phyloP scores from a whole-genome alignment of 495 filamentous ascomycete genomes.

The Penicillium argentinense region DNA sequence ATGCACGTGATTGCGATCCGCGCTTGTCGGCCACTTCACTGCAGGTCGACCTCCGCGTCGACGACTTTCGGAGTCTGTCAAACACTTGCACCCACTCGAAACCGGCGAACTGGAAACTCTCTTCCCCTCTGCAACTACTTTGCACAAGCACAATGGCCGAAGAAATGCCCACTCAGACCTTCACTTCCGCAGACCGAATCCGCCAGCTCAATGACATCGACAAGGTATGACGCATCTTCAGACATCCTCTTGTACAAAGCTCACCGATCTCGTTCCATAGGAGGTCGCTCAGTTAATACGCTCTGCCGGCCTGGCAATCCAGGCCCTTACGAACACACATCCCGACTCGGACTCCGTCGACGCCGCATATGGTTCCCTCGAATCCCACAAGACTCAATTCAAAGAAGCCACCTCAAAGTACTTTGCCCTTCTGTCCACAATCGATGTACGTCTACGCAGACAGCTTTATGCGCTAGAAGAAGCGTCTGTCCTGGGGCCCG shows the following conservation, averaged over 20 bases:
- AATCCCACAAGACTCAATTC: conserved; percentile 60
- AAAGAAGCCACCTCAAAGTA: conserved; percentile 60
- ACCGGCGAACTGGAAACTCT: no score
- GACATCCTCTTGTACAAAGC: no score
- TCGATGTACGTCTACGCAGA: conserved; percentile 69
- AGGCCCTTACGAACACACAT: conserved; percentile 60
- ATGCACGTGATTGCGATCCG: neutral
- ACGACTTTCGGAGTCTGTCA: no score
- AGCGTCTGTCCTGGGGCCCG: conserved; percentile 63
- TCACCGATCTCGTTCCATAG: conserved; percentile 22
- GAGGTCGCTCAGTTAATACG: conserved; percentile 62
- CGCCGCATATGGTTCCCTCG: conserved; percentile 36
- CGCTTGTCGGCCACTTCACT: neutral
- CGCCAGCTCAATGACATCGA: conserved; percentile 76
- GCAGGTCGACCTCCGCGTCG: neutral
- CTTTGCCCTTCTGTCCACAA: conserved; percentile 65
- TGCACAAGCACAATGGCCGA: conserved; percentile 11
- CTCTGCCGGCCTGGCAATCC: conserved; percentile 66
- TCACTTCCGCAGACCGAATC: conserved; percentile 70
- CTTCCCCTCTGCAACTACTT: neutral
- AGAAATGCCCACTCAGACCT: conserved; percentile 27
- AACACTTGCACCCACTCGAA: no score
- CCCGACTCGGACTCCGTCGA: conserved; percentile 28
- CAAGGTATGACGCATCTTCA: conserved; percentile 48
- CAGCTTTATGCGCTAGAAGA: conserved; percentile 81